Percentiles rank a stretch among this genome's conserved stretches.
phyloP scores from a whole-genome alignment of 306 rosid genomes.

The Quillaja saponaria region DNA sequence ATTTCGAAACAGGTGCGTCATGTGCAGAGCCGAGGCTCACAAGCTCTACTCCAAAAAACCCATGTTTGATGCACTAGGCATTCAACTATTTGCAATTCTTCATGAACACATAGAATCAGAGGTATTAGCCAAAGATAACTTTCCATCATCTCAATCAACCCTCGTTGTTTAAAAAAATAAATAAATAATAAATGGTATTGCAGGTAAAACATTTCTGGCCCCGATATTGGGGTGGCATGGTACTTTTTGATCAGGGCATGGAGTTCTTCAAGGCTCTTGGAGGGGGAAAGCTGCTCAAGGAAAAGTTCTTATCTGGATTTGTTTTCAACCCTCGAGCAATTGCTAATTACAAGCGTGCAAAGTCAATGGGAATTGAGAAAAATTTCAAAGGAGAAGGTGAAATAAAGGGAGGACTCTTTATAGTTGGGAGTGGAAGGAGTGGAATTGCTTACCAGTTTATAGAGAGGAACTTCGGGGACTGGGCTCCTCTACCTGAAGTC shows the following conservation, averaged over 20 bases:
- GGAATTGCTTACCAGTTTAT: conserved; percentile 89
- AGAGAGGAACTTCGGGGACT: conserved; percentile 91
- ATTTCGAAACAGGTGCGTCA: conserved; percentile 75
- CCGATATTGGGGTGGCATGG: conserved; percentile 89
- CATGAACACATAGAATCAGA: conserved; percentile 79
- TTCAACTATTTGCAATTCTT: conserved; percentile 79
- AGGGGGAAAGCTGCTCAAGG: conserved; percentile 79
- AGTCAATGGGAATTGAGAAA: conserved; percentile 53
- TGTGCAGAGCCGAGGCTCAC: conserved; percentile 99
- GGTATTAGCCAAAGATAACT: conserved; percentile 45
- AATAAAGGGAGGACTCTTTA: conserved; percentile 83
- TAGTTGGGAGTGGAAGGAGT: conserved; percentile 65
- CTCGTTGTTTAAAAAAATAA: conserved; percentile 20
- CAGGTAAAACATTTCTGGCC: conserved; percentile 92
- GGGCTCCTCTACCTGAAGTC: conserved; percentile 88
- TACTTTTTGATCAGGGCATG: conserved; percentile 52
- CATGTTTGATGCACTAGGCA: conserved; percentile 85
- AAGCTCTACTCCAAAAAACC: conserved; percentile 72
- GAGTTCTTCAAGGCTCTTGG: conserved; percentile 87
- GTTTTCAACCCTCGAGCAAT: conserved; percentile 72
- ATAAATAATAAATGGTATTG: conserved; percentile 22
- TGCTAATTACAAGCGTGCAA: conserved; percentile 81
- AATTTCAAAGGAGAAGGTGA: conserved; percentile 90
- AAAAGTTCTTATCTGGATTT: conserved; percentile 77
- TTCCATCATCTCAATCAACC: conserved; percentile 22